These are phyloP conservation scores for Logfia minima DNA, from an alignment of 129 eudicot genomes.

Conservation along the genomic window DNA sequence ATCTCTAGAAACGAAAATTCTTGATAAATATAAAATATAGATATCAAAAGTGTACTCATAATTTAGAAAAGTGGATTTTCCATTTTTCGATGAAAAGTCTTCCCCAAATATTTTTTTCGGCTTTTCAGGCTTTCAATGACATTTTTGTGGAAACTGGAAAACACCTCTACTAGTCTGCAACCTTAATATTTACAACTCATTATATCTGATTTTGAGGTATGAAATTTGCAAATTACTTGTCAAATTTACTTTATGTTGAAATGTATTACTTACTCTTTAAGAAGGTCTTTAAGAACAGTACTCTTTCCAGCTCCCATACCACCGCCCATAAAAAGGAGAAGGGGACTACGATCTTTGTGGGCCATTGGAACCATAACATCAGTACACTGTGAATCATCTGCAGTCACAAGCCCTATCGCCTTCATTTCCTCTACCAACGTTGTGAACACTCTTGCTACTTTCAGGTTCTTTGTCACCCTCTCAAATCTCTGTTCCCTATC, in stretches of 20 bases:
- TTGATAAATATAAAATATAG: too few relatives aligned
- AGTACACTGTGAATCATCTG: slow-evolving; percentile 33
- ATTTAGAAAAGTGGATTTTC: too few relatives aligned
- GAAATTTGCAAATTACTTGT: background rate
- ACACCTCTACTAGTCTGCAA: background rate
- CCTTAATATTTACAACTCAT: background rate
- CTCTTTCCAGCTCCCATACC: slow-evolving; percentile 99
- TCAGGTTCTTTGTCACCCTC: slow-evolving; percentile 46
- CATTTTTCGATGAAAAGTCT: too few relatives aligned
- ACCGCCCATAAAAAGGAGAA: slow-evolving; percentile 97
- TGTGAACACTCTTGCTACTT: slow-evolving; percentile 82
- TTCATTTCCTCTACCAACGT: slow-evolving; percentile 65
- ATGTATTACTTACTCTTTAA: slow-evolving; percentile 64
- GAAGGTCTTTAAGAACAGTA: slow-evolving; percentile 92
- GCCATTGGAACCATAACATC: slow-evolving; percentile 50
- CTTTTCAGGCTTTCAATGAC: too few relatives aligned
- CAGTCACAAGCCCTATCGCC: slow-evolving; percentile 34
- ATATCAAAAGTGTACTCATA: too few relatives aligned
- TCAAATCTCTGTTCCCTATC: slow-evolving; percentile 87
- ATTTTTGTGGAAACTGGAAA: too few relatives aligned
- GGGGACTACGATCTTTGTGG: slow-evolving; percentile 76
- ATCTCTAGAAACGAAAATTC: too few relatives aligned
- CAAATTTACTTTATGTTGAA: background rate
- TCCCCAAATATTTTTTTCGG: too few relatives aligned
- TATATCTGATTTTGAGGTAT: background rate